Evolutionary conservation across 371 early-diverging fungal species (phyloP).

Genomic region (Chytridium lagenaria): DNA sequence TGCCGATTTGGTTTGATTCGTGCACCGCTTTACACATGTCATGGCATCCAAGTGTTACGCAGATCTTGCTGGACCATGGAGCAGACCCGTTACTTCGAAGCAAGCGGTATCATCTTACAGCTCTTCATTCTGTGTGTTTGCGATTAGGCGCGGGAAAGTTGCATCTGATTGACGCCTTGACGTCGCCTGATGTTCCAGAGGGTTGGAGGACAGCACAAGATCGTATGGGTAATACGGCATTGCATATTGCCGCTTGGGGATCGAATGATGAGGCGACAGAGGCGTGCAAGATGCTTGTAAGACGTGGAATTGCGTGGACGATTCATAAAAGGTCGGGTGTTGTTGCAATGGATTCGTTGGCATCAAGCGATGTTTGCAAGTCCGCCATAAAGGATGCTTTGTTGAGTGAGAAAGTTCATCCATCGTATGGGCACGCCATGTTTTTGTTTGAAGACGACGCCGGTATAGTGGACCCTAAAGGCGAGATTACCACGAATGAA

Average conservation of each 20-base stretch:
- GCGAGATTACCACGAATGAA: background rate
- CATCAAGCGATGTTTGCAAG: background rate
- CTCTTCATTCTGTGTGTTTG: no score
- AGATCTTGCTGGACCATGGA: no score
- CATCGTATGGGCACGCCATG: no score
- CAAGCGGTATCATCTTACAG: no score
- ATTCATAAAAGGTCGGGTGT: background rate
- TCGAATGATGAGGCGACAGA: background rate
- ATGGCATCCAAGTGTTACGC: no score
- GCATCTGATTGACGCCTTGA: background rate
- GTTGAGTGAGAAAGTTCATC: no score
- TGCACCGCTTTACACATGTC: no score
- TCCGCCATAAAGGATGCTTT: background rate
- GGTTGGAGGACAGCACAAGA: background rate
- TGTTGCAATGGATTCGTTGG: background rate
- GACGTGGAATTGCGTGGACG: background rate
- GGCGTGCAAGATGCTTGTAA: background rate
- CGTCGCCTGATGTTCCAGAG: slow-evolving; percentile 1
- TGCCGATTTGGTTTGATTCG: no score
- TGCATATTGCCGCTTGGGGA: background rate
- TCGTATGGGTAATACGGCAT: background rate
- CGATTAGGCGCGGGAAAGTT: no score
- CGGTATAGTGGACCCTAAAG: no score
- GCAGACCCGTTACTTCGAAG: no score
- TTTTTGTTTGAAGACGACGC: no score